Evolutionary conservation across 2,329 filamentous ascomycete genomes (phyloP), one percentile per base, ranked within the genome.

Genomic region (Microsporum canis): DNA sequence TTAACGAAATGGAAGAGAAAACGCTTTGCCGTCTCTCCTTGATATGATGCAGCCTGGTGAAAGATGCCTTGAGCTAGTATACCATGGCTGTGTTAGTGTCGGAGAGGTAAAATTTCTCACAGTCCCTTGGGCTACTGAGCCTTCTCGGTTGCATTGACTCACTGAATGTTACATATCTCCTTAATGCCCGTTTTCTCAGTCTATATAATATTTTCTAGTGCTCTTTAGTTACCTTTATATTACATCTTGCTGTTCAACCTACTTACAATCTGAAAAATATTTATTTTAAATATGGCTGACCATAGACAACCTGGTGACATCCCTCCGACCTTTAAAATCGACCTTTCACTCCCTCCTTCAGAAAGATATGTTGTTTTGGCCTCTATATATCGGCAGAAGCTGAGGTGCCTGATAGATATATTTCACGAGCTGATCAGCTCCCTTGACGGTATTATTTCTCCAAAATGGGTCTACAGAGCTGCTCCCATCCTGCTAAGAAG

Each of bases 341-440:
- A 85, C 65, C 75, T 85, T 2, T 81, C 80, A 1, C 75, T 78
- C 1, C 76, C 81, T 0, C 81, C 83, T 1, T 67, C 72, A 33
- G 69, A 79, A 62, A 77, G 82, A 58, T 85, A 84, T 69, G 68
- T 73, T 17, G 68, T 76, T 34, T 69, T 85, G 0, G 79, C 78
- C 17, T 67, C 60, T 3, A 73, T 77, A 29, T 81, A 82, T 66
- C 72, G 75, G 31, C 64, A 72, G 3, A 68, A 75, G 53, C 73
- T 84, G 63, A 67, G 68, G 17, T 68, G 72, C 2, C 69, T 87
- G 0, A 72, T 75, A 0, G 65, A 66, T 0, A 69, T 85, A 0
- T 84, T 85, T 65, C 74, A 84, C 57, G 74, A 80, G 5, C 64
- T 84, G 0, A 66, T 84, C 0, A 56, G 67, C 3, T 70, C 68